Evolutionary conservation across 2,329 filamentous ascomycete species (phyloP).

Genomic region (Fonsecaea pugnacius): DNA sequence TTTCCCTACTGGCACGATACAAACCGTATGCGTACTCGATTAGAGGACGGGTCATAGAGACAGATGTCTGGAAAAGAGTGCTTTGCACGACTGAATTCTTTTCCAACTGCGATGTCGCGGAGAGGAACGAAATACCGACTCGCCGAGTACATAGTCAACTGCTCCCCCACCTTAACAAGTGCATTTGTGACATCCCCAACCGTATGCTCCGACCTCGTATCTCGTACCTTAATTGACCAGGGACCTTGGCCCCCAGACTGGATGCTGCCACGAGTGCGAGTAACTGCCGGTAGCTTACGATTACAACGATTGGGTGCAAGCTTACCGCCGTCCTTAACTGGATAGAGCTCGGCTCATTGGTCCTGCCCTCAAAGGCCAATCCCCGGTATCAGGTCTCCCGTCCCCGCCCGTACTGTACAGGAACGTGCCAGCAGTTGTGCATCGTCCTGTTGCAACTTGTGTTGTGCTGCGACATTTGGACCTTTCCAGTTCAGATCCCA

Average conservation of each 20-base stretch:
- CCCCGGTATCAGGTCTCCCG: conserved; percentile 1
- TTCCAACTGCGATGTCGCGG: conserved; percentile 17
- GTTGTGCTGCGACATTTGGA: conserved; percentile 9
- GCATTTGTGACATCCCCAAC: neutral
- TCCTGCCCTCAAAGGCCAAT: conserved; percentile 7
- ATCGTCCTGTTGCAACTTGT: neutral
- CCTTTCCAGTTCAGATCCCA: conserved; percentile 13
- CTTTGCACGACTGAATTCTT: neutral
- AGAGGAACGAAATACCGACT: conserved; percentile 9
- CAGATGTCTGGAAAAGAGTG: neutral
- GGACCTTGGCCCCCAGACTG: neutral
- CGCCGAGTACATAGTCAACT: too few relatives aligned
- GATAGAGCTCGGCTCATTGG: conserved; percentile 8
- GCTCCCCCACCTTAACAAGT: neutral
- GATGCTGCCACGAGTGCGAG: neutral
- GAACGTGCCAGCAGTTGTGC: conserved; percentile 1
- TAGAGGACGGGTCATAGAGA: neutral
- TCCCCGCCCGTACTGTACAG: conserved; percentile 8
- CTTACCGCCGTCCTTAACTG: conserved; percentile 3
- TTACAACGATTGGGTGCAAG: conserved; percentile 8
- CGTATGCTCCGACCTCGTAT: conserved; percentile 14
- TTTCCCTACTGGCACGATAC: neutral
- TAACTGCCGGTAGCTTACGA: neutral
- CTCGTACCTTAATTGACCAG: conserved; percentile 6
- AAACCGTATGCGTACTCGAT: neutral